Evolutionary conservation across 352 stramenopile species (phyloP), one percentile per base, ranked within the genome.

Genomic region (Pythium aquatile): DNA sequence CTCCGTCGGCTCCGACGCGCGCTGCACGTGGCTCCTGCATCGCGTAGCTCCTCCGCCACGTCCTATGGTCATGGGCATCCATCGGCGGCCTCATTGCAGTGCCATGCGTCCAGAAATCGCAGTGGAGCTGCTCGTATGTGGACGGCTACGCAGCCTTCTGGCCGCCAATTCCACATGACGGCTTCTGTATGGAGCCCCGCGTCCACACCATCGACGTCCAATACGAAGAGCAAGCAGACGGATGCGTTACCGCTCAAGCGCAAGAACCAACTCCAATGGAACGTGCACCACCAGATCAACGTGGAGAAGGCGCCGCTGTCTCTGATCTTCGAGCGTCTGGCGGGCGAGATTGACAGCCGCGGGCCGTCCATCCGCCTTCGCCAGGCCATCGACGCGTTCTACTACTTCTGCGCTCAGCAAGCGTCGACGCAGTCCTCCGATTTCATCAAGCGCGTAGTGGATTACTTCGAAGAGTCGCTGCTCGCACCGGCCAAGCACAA

Each of bases 371-470:
- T 55, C 3, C 64, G 58, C 9, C 62, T 75, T 29, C 76, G 79
- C 16, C 72, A 87, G 55, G 80, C 79, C 2, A 74, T 93, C 24
- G 81, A 93, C 68, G 72, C 73, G 61, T 90, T 93, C 61, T 93
- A 87, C 74, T 90, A 88, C 58, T 71, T 90, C 55, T 93, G 83
- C 49, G 78, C 75, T n/a, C 73, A 87, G 55, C 68, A 77, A 32
- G 69, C 73, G n/a, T 56, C 75, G 28, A 47, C 47, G 13, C 68
- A 91, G 32, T 20, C 66, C 33, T 42, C 73, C 1, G 30, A 37
- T 0, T 79, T 87, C 30, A 64, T 65, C 1, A 9, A 13, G 2
- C 33, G 76, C 59, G 66, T 89, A 33, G 62, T 91, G 48, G 53
- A n/a, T 26, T 91, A 81, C 58, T 90, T 89, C 51, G 47, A 77